Base-by-base conservation (phyloP, 1,139 yeast genomes). In the Arxiozyma slooffiae region DNA sequence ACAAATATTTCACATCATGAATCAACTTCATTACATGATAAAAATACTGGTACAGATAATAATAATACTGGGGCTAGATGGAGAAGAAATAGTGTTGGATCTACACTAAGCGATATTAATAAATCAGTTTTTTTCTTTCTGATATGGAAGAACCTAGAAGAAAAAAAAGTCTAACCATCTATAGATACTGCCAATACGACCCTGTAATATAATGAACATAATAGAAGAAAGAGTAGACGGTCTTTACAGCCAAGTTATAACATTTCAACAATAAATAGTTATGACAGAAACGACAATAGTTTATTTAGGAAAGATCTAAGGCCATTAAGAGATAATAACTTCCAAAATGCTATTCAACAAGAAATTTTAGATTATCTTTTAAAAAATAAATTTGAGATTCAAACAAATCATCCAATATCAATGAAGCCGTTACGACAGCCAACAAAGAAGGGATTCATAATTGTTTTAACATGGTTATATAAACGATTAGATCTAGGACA, bases 391-490 rank as follows among this genome's bases (percentile, higher is more conserved):
- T 89, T 85, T 66, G 95, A 85, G 60, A 69, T 78, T 34, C 90
- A 84, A 54, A 82, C 82, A 74, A 81, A 80, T 58, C 87, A 83
- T 57, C 78, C 87, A 1, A 67, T 89, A 34, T 77, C 87, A 2
- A 72, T 75, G 21, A 82, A 81, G 62, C 78, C 88, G 1, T 71
- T 89, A 52, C 76, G 74, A 57, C 81, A 78, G 56, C 97, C 97
- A 8, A 88, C 96, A 0, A 97, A 89, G 62, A 86, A 85, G 63
- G 96, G 87, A 59, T 89, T 89, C 67, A 81, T 80, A 11, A 65
- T 78, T 48, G 81, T 89, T 20, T 89, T 89, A 69, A 85, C 85
- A 64, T 90, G 89, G 76, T 70, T 89, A 23, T 88, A 86, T 67
- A 76, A 74, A 55, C 77, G 80, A 58, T 70, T 88, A 41, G 97